These are phyloP conservation scores for Aeminium ludgeri DNA, from an alignment of 495 filamentous ascomycete genomes.

Conservation along the genomic window DNA sequence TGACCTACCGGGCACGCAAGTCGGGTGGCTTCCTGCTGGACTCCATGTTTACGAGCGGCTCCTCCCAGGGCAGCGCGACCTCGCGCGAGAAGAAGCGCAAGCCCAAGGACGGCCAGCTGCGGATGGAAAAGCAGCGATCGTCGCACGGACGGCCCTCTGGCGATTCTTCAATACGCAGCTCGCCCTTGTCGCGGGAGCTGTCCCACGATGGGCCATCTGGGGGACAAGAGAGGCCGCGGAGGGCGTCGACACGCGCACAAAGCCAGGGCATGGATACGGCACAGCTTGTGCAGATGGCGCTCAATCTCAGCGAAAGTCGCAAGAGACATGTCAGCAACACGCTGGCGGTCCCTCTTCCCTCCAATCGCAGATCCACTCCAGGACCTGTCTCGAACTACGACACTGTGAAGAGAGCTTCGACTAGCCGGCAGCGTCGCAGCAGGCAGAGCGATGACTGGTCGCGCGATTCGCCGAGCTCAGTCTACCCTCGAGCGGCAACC, in stretches of 20 bases:
- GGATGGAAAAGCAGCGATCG: constrained; percentile 6
- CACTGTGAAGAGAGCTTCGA: neutral
- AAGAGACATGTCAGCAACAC: constrained; percentile 32
- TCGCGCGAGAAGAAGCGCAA: constrained; percentile 14
- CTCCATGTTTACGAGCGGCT: constrained; percentile 14
- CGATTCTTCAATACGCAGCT: constrained; percentile 11
- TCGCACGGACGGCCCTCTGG: neutral
- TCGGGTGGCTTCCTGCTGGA: constrained; percentile 25
- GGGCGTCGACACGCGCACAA: neutral
- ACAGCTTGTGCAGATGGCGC: constrained; percentile 77
- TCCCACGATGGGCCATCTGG: constrained; percentile 2
- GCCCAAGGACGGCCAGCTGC: constrained; percentile 7
- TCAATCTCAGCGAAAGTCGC: constrained; percentile 75
- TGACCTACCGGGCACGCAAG: constrained; percentile 8
- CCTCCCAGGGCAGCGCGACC: neutral
- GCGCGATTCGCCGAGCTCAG: neutral
- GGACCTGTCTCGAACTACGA: neutral
- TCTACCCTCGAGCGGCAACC: no score
- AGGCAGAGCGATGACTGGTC: neutral
- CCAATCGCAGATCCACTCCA: constrained; percentile 9
- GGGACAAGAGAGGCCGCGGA: neutral
- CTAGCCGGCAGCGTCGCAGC: constrained; percentile 1
- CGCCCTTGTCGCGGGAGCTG: constrained; percentile 19
- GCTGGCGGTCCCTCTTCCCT: constrained; percentile 17
- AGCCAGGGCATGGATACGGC: constrained; percentile 44